phyloP scores from a whole-genome alignment of 2,329 filamentous ascomycete genomes.

The Cercospora sp. region DNA sequence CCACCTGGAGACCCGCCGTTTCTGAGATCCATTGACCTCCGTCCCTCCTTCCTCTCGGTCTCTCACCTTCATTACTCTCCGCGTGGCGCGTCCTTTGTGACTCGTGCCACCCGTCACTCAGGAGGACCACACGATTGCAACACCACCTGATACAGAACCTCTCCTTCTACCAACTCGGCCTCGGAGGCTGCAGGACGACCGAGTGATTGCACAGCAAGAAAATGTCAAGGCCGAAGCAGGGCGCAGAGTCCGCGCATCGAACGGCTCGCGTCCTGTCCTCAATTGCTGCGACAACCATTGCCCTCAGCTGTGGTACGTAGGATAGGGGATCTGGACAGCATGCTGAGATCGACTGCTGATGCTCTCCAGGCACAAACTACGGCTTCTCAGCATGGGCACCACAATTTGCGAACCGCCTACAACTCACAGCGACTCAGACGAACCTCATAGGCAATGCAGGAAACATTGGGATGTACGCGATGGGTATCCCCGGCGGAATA shows the following conservation, averaged over 20 bases:
- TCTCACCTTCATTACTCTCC: not conserved
- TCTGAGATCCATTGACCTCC: not conserved
- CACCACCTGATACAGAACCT: not conserved
- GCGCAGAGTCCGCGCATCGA: constrained; percentile 52
- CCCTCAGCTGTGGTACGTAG: constrained; percentile 82
- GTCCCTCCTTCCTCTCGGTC: not conserved
- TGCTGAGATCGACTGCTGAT: constrained; percentile 58
- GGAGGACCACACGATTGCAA: not conserved
- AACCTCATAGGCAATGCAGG: constrained; percentile 80
- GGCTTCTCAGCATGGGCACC: constrained; percentile 98
- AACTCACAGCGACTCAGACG: constrained; percentile 85
- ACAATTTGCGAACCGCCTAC: constrained; percentile 84
- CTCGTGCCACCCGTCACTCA: not conserved
- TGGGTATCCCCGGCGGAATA: constrained; percentile 85
- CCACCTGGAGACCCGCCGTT: not conserved
- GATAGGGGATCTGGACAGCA: constrained; percentile 52
- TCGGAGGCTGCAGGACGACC: too few relatives aligned
- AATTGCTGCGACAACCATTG: constrained; percentile 78
- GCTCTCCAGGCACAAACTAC: constrained; percentile 73
- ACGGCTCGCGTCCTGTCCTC: constrained; percentile 77
- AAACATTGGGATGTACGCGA: constrained; percentile 91
- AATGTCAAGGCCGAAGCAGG: not conserved
- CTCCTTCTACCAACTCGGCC: not conserved
- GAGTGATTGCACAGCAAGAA: too few relatives aligned
- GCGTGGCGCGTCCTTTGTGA: not conserved